Evolutionary conservation across 2,329 filamentous ascomycete genomes (phyloP), one percentile per base, ranked within the genome.

Genomic region (Periconia macrospinosa): DNA sequence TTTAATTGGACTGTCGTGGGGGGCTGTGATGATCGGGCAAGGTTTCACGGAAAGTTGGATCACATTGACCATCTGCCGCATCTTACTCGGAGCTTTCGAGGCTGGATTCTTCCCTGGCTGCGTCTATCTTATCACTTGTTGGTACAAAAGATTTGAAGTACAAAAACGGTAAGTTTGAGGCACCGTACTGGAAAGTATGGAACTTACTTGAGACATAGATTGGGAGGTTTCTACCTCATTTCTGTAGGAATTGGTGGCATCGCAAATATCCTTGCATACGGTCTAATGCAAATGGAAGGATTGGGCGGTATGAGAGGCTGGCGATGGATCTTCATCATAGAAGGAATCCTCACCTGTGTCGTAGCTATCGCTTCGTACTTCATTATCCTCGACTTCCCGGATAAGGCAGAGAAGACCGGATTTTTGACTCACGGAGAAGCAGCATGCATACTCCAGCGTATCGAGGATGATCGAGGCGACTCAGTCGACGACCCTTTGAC

Each of bases 301-400:
- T 35, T 55, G 10, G 55, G 50, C 2, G 61, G 60, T 2, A 37
- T 67, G 5, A 56, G 61, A 0, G 66, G 66, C 20, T 70, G 67
- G 67, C 57, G 54, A 11, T 70, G 66, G 66, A 69, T 69, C 30
- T 67, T 70, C 49, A 61, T 66, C 30, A 55, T 69, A 15, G 65
- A 70, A 30, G 67, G 66, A 0, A 61, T 67, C 14, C 43, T 68
- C 1, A 69, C 67, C 2, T 64, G 61, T 47, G 43, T 61, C 9
- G 58, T 68, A 10, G 65, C 64, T n/a, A 62, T 66, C 13, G 53
- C 59, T 6, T 62, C 61, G 9, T 62, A 62, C 55, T 63, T 63
- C 43, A 55, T 68, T 46, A 68, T 69, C 44, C 53, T 69, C 11
- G 65, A 67, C 37, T 69, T 68, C 27, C 65, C 66, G 1, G 65